phyloP scores from a whole-genome alignment of 371 early-diverging fungal species.

The Conidiobolus incongruus region DNA sequence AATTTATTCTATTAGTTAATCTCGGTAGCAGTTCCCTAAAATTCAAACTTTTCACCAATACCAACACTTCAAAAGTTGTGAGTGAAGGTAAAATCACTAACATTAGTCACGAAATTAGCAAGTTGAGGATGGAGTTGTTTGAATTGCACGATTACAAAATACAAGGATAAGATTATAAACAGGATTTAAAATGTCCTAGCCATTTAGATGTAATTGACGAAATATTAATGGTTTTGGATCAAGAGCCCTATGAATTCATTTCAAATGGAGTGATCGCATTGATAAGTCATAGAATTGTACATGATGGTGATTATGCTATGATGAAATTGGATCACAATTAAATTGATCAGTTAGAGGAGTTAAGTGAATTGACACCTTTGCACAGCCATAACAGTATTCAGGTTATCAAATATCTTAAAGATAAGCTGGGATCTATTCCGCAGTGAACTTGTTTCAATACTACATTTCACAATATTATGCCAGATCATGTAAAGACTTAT shows the following conservation, averaged over 20 bases:
- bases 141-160: no score
- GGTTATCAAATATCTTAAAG: constrained; percentile 4
- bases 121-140: no score
- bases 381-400: constrained; percentile 9
- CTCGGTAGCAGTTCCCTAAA: no score
- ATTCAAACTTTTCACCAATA: no score
- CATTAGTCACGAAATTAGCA: no score
- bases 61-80: no score
- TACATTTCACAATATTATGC: constrained; percentile 8
- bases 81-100: no score
- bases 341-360: constrained; percentile 3
- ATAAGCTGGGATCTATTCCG: neutral
- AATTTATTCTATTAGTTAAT: no score
- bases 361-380: constrained; percentile 12
- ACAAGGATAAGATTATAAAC: no score
- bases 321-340: neutral
- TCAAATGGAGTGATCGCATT: neutral
- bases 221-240: no score
- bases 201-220: no score
- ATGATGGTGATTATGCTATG: neutral
- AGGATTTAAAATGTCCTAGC: no score
- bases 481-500: constrained; percentile 7
- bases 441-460: constrained; percentile 11
- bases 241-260: neutral
- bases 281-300: neutral